Evolutionary conservation across 1,284 basidiomycete species (phyloP), one percentile per base, ranked within the genome.

Genomic region (Rhodotorula sp.): DNA sequence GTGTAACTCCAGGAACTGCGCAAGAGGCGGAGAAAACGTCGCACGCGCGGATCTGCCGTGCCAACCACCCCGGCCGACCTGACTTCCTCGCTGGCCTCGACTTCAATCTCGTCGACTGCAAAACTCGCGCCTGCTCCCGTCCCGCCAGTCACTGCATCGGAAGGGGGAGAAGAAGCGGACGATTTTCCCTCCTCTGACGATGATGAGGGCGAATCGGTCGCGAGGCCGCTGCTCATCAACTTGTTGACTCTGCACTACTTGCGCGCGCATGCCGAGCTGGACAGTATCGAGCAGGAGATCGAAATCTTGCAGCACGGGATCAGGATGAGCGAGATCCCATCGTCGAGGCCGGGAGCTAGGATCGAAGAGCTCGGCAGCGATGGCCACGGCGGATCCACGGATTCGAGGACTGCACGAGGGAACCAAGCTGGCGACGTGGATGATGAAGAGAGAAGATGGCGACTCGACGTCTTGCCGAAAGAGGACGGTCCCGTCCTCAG

Each of bases 241-340:
- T 83, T 95, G 44, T 83, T 96, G 14, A 86, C 88, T 46, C 84
- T 95, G 22, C 84, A 87, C 59, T 90, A 89, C 78, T 85, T 87
- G 0, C 87, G 90, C 77, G 85, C 91, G 0, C 84, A 87, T 42
- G 80, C 86, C 12, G 87, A 92, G 66, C 82, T 92, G 22, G 84
- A 88, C 60, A 88, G 86, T 69, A 85, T 90, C 71, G 81, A 85
- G 17, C 87, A 90, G 79, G 95, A 97, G 79, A 79, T 89, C 0
- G 87, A 89, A 62, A 82, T 97, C 1, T 82, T 96, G 29, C 80
- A 82, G 58, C 86, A 81, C 71, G 87, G 86, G 12, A 76, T 78
- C 68, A 72, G 72, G 66, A 75, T 75, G 59, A 77, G 74, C 37
- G 79, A 80, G 46, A 67, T 79, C 42, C 77, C 75, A 6, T 54